These are phyloP conservation scores for Tylopilus balloui DNA, from an alignment of 768 basidiomycete species.

Conservation along the genomic window DNA sequence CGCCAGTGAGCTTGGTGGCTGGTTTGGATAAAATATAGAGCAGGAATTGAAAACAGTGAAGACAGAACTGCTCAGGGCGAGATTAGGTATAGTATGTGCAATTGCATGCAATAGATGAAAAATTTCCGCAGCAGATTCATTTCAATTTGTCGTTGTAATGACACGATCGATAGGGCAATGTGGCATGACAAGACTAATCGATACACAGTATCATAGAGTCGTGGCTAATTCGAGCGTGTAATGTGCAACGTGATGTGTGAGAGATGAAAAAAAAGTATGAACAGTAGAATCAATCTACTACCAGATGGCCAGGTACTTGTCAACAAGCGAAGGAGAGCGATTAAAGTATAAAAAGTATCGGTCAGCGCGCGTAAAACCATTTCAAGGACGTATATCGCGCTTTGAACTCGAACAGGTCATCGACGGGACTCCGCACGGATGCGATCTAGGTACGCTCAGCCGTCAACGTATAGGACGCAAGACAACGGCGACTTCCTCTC, in stretches of 20 bases:
- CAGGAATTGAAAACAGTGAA: no score
- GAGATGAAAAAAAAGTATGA: slow-evolving; percentile 8
- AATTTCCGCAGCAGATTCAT: no score
- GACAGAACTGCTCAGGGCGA: no score
- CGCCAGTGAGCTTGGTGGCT: no score
- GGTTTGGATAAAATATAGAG: no score
- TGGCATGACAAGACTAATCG: not conserved
- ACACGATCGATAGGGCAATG: not conserved
- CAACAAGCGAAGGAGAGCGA: slow-evolving; percentile 8
- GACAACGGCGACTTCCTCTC: slow-evolving; percentile 27
- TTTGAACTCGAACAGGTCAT: not conserved
- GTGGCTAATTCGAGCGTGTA: not conserved
- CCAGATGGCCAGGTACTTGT: slow-evolving; percentile 1
- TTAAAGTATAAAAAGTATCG: slow-evolving; percentile 1
- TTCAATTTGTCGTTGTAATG: no score
- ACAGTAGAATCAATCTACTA: slow-evolving; percentile 30
- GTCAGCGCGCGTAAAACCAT: not conserved
- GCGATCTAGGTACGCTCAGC: slow-evolving; percentile 20
- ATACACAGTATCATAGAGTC: slow-evolving; percentile 30
- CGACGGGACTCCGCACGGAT: not conserved
- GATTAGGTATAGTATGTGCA: no score
- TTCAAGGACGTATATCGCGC: not conserved
- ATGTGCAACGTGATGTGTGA: slow-evolving; percentile 1
- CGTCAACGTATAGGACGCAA: slow-evolving; percentile 13
- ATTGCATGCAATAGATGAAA: no score